Conservation (phyloP, 768 basidiomycete species). For the Termitomyces sp. region DNA sequence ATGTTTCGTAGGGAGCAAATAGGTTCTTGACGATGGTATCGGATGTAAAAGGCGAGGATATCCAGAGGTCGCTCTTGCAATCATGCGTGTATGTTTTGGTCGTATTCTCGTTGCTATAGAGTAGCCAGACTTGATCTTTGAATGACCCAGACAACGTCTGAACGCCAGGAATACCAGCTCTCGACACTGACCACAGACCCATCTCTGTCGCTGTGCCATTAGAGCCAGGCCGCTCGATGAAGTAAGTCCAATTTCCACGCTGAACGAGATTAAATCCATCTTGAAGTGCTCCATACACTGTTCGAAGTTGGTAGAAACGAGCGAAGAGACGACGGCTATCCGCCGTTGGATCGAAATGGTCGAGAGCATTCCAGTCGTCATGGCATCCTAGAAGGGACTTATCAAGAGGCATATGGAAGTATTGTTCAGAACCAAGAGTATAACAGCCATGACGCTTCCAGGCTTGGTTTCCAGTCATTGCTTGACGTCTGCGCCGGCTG, state of each 20-base stretch:
- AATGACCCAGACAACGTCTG: slow-evolving; percentile 63
- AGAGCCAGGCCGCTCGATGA: slow-evolving; percentile 80
- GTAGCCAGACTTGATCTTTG: slow-evolving; percentile 73
- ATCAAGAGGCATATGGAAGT: slow-evolving; percentile 90
- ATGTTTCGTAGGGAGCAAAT: slow-evolving; percentile 80
- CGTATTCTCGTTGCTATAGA: slow-evolving; percentile 83
- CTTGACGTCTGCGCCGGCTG: slow-evolving; percentile 65
- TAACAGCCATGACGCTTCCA: slow-evolving; percentile 97
- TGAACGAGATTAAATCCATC: slow-evolving; percentile 87
- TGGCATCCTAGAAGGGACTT: slow-evolving; percentile 77
- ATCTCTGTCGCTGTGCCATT: slow-evolving; percentile 79
- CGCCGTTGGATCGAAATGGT: slow-evolving; percentile 91
- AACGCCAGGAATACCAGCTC: slow-evolving; percentile 53
- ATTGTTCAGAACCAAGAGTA: slow-evolving; percentile 83
- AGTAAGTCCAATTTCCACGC: slow-evolving; percentile 81
- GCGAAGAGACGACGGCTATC: slow-evolving; percentile 71
- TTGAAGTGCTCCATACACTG: slow-evolving; percentile 67
- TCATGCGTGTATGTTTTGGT: slow-evolving; percentile 62
- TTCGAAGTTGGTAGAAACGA: slow-evolving; percentile 71
- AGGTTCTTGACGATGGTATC: slow-evolving; percentile 69
- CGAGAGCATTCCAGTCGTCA: slow-evolving; percentile 90
- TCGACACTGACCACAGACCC: slow-evolving; percentile 82
- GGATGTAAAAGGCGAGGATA: slow-evolving; percentile 71
- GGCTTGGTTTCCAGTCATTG: slow-evolving; percentile 80
- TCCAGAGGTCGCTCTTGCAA: slow-evolving; percentile 63